Conservation (phyloP, 2,329 filamentous ascomycete species). For the Ustilaginoidea virens region DNA sequence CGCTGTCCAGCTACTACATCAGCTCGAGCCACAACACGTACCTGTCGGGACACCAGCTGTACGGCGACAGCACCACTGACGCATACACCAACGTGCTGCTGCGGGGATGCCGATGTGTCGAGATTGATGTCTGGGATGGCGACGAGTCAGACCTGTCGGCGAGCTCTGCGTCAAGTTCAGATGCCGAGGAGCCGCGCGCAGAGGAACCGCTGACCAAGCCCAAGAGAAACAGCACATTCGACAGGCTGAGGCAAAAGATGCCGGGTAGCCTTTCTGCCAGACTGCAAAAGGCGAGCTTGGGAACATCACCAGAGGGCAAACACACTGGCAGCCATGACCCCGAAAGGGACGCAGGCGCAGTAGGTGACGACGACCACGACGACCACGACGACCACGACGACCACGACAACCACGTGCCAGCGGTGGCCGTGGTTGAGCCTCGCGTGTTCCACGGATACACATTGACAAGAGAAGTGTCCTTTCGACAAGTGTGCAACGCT, state of each 20-base stretch:
- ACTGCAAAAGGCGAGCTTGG: slow-evolving; percentile 32
- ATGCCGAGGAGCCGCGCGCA: slow-evolving; percentile 30
- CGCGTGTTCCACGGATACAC: slow-evolving; percentile 80
- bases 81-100: slow-evolving; percentile 75
- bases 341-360: slow-evolving; percentile 2
- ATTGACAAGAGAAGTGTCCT: slow-evolving; percentile 74
- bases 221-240: slow-evolving; percentile 45
- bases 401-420: slow-evolving; percentile 8
- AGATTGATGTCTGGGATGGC: slow-evolving; percentile 93
- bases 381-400: slow-evolving; percentile 7
- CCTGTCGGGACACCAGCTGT: slow-evolving; percentile 75
- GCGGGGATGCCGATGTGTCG: slow-evolving; percentile 77
- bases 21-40: slow-evolving; percentile 95
- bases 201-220: slow-evolving; percentile 28
- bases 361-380: slow-evolving; percentile 4
- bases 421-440: slow-evolving; percentile 41
- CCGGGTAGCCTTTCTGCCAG: slow-evolving; percentile 26
- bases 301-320: slow-evolving; percentile 23
- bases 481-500: slow-evolving; percentile 69
- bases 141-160: slow-evolving; percentile 50
- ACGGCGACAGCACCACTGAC: slow-evolving; percentile 71
- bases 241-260: slow-evolving; percentile 45
- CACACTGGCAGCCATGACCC: slow-evolving; percentile 5
- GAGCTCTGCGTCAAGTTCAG: slow-evolving; percentile 37
- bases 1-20: slow-evolving; percentile 82